phyloP scores from a whole-genome alignment of 306 rosid species.

The Acacia acuminata region DNA sequence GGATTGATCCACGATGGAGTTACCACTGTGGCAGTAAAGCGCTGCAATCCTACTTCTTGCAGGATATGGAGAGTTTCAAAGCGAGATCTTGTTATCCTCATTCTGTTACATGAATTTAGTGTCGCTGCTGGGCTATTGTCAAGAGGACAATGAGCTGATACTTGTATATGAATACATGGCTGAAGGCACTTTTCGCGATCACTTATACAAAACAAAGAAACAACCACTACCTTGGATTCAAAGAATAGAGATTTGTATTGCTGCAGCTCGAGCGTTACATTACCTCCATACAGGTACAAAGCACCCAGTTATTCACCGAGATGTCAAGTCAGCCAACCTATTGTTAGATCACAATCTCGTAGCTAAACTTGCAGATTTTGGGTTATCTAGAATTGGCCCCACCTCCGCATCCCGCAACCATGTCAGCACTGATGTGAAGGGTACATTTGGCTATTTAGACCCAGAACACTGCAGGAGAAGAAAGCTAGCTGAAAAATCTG shows the following conservation, averaged over 20 bases:
- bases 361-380: too few species aligned
- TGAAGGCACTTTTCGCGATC: slow-evolving; percentile 50
- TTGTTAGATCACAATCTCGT: slow-evolving; percentile 47
- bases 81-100: slow-evolving; percentile 43
- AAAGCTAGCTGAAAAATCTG: slow-evolving; percentile 48
- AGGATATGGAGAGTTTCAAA: slow-evolving; percentile 48
- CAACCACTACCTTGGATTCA: slow-evolving; percentile 43
- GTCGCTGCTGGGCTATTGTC: slow-evolving; percentile 44
- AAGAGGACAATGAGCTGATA: slow-evolving; percentile 45
- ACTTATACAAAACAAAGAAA: slow-evolving; percentile 38
- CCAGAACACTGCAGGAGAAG: slow-evolving; percentile 46
- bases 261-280: slow-evolving; percentile 56
- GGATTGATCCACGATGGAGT: slow-evolving; percentile 33
- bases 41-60: slow-evolving; percentile 41
- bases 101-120: slow-evolving; percentile 44
- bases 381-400: too few species aligned
- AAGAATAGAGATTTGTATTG: slow-evolving; percentile 48
- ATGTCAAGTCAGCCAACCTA: slow-evolving; percentile 57
- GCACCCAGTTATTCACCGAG: slow-evolving; percentile 52
- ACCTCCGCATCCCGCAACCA: too few species aligned
- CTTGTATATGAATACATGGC: slow-evolving; percentile 56
- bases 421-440: too few species aligned
- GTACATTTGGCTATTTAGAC: too few species aligned
- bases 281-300: slow-evolving; percentile 51
- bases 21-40: slow-evolving; percentile 44